phyloP scores from a whole-genome alignment of 345 rosid genomes.

The Mallotus nudiflorus region DNA sequence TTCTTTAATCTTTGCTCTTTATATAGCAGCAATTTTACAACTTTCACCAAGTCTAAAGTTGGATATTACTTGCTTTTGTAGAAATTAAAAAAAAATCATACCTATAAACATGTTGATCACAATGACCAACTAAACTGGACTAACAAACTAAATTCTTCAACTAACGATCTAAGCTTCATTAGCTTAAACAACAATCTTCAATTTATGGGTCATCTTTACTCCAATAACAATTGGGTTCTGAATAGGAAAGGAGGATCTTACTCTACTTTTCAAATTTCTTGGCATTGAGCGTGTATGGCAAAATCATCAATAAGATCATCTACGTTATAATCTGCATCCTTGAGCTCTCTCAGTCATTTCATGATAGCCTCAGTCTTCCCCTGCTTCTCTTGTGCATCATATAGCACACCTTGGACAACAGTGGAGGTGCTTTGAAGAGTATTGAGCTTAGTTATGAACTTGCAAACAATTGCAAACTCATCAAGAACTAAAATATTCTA shows the following conservation, averaged over 20 bases:
- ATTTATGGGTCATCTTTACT: background rate
- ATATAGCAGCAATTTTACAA: too few relatives aligned
- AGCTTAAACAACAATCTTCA: too few relatives aligned
- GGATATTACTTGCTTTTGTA: too few relatives aligned
- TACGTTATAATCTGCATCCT: background rate
- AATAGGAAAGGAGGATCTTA: background rate
- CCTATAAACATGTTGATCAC: too few relatives aligned
- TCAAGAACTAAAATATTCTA: background rate
- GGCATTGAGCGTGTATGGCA: background rate
- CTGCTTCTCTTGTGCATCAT: slow-evolving; percentile 17
- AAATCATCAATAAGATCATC: slow-evolving; percentile 5
- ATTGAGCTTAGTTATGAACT: background rate
- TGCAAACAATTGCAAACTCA: background rate
- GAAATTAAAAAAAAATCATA: too few relatives aligned
- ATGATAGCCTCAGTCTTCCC: background rate
- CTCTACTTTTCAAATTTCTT: background rate
- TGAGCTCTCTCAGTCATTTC: slow-evolving; percentile 3
- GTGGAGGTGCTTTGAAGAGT: background rate
- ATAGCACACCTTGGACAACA: slow-evolving; percentile 8
- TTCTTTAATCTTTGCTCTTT: too few relatives aligned
- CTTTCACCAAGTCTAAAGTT: too few relatives aligned
- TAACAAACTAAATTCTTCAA: too few relatives aligned
- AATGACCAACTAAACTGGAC: too few relatives aligned
- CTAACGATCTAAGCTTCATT: too few relatives aligned
- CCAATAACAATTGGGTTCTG: background rate